Percentiles rank a stretch among this genome's conserved stretches.
Evolutionary conservation across 805 yeast genomes (phyloP).

Genomic region (Ogataea dorogensis): DNA sequence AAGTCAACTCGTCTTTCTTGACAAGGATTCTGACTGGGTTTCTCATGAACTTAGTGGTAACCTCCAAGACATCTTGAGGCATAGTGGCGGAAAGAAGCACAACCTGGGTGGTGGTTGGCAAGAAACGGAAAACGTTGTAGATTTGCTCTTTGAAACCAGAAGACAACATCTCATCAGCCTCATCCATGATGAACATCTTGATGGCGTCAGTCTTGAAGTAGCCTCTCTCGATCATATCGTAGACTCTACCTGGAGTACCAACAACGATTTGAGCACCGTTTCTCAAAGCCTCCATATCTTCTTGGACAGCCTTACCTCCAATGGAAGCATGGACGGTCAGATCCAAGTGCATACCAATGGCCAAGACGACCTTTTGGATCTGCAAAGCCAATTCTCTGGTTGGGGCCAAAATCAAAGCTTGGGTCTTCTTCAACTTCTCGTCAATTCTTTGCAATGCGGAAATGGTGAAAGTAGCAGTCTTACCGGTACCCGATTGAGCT

Average conservation of each 20-base stretch:
- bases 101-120: conserved; percentile 86
- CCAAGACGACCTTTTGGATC: conserved; percentile 82
- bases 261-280: conserved; percentile 86
- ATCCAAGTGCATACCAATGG: conserved; percentile 86
- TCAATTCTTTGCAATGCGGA: conserved; percentile 89
- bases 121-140: conserved; percentile 80
- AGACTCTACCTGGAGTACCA: conserved; percentile 96
- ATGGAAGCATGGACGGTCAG: conserved; percentile 87
- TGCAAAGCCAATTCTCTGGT: conserved; percentile 96
- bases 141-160: conserved; percentile 96
- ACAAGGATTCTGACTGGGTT: conserved; percentile 94
- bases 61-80: conserved; percentile 87
- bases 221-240: conserved; percentile 87
- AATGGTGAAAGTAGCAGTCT: conserved; percentile 96
- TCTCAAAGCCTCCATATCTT: conserved; percentile 72
- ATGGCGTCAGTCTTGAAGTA: conserved; percentile 68
- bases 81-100: conserved; percentile 94
- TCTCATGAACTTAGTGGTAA: conserved; percentile 87
- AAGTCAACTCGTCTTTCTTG: conserved; percentile 88
- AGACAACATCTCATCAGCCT: conserved; percentile 92
- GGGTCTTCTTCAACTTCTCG: conserved; percentile 65
- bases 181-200: conserved; percentile 89
- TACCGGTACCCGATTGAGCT: conserved; percentile 99
- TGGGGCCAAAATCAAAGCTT: conserved; percentile 90
- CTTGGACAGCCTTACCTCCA: conserved; percentile 86